phyloP scores from a whole-genome alignment of 2,329 filamentous ascomycete species.

The Seiridium unicorne region DNA sequence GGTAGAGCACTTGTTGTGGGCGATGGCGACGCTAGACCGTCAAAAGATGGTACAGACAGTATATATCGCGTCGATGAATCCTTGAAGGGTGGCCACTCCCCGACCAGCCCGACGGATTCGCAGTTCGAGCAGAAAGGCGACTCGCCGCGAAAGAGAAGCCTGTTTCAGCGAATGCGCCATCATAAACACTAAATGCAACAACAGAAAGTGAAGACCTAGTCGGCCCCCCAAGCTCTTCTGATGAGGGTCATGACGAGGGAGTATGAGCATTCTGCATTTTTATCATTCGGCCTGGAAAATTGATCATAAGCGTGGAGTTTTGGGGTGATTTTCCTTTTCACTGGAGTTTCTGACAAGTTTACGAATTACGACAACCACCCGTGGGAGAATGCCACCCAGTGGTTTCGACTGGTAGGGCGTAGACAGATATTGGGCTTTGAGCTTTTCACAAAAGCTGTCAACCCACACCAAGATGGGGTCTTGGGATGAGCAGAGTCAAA shows the following conservation, averaged over 20 bases:
- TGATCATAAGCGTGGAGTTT: constrained; percentile 1
- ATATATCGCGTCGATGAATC: constrained; percentile 19
- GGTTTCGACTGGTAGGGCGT: neutral
- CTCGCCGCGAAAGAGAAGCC: neutral
- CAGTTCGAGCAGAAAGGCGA: constrained; percentile 4
- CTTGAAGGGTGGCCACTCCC: neutral
- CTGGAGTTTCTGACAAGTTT: neutral
- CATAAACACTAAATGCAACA: neutral
- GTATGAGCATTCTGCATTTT: neutral
- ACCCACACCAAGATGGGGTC: too few relatives aligned
- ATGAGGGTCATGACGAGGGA: neutral
- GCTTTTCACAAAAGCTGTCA: too few relatives aligned
- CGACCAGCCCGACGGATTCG: neutral
- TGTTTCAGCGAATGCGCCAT: neutral
- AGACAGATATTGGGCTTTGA: neutral
- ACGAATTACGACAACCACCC: neutral
- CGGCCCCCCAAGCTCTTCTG: too few relatives aligned
- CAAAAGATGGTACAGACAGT: constrained; percentile 39
- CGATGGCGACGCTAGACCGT: constrained; percentile 13
- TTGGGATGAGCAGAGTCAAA: too few relatives aligned
- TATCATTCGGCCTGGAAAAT: neutral
- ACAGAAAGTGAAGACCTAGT: too few relatives aligned
- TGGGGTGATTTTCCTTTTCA: neutral
- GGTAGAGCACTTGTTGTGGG: constrained; percentile 14
- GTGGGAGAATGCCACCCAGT: neutral